These are phyloP conservation scores for Tricholoma terreum DNA, from an alignment of 768 basidiomycete genomes.

Conservation along the genomic window DNA sequence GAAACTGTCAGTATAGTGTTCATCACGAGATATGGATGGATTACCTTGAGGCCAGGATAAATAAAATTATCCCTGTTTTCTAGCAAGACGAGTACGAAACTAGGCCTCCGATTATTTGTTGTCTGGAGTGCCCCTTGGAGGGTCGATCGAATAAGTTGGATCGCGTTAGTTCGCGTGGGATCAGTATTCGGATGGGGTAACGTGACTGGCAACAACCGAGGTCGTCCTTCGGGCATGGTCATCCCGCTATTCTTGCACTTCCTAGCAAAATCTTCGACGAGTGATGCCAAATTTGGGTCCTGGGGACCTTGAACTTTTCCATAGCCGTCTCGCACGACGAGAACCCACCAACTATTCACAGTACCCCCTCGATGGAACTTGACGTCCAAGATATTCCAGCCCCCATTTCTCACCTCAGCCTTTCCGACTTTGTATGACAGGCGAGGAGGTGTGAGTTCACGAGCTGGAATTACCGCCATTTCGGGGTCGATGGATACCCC, in stretches of 20 bases:
- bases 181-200: slow-evolving; percentile 23
- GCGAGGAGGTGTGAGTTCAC: slow-evolving; percentile 58
- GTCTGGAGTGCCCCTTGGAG: slow-evolving; percentile 33
- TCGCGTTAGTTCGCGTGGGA: slow-evolving; percentile 35
- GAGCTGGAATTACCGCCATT: slow-evolving; percentile 64
- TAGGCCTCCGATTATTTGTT: slow-evolving; percentile 36
- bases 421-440: slow-evolving; percentile 52
- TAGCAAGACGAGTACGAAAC: slow-evolving; percentile 69
- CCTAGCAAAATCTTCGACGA: slow-evolving; percentile 50
- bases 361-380: slow-evolving; percentile 58
- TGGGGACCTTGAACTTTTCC: slow-evolving; percentile 35
- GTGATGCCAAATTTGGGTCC: slow-evolving; percentile 38
- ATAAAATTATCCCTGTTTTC: slow-evolving; percentile 68
- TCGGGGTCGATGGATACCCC: slow-evolving; percentile 50
- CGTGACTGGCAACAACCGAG: slow-evolving; percentile 34
- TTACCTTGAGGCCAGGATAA: slow-evolving; percentile 75
- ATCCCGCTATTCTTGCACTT: slow-evolving; percentile 66
- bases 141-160: slow-evolving; percentile 37
- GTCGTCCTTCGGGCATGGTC: slow-evolving; percentile 34
- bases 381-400: slow-evolving; percentile 76
- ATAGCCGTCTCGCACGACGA: slow-evolving; percentile 56
- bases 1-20: not conserved
- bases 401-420: slow-evolving; percentile 50
- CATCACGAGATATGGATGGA: not conserved
- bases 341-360: slow-evolving; percentile 61